These are phyloP conservation scores for Ampelomyces quisqualis DNA, from an alignment of 2,329 filamentous ascomycete species.

Conservation along the genomic window DNA sequence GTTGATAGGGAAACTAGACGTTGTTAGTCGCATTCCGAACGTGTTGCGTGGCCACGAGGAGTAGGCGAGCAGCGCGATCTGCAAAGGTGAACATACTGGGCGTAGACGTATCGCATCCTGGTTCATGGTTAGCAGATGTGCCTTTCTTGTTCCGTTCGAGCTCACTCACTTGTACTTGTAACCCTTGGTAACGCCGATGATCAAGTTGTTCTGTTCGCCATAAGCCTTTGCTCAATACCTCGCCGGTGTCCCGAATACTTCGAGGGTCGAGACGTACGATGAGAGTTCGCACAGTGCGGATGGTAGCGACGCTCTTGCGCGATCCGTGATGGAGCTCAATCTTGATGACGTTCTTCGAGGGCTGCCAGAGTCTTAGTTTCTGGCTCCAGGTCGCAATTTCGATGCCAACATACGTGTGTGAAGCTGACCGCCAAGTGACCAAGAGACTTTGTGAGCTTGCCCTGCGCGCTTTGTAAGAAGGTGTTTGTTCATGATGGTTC, in stretches of 20 bases:
- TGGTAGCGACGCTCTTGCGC: conserved; percentile 96
- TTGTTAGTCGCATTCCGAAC: conserved; percentile 17
- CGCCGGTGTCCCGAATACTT: not conserved
- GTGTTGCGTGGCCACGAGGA: not conserved
- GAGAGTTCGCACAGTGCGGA: conserved; percentile 95
- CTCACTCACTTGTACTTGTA: conserved; percentile 86
- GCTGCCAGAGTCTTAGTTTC: conserved; percentile 41
- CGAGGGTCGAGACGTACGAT: conserved; percentile 56
- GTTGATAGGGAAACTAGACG: conserved; percentile 91
- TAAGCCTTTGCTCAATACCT: conserved; percentile 20
- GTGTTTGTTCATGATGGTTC: conserved; percentile 9
- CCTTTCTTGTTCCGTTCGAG: not conserved
- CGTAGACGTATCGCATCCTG: conserved; percentile 98
- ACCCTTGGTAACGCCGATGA: conserved; percentile 97
- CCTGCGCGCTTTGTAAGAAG: conserved; percentile 50
- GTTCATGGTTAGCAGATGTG: conserved; percentile 10
- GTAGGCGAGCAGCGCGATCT: not conserved
- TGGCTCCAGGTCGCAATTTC: conserved; percentile 2
- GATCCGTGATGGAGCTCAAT: conserved; percentile 98
- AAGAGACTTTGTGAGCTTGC: conserved; percentile 96
- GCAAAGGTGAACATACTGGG: conserved; percentile 57
- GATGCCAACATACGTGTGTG: conserved; percentile 56
- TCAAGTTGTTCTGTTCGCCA: conserved; percentile 73
- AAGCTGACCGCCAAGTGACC: conserved; percentile 97
- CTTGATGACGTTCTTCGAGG: conserved; percentile 81